These are phyloP conservation scores for Incumbomyces delicatus DNA, from an alignment of 2,329 filamentous ascomycete species.

Conservation along the genomic window DNA sequence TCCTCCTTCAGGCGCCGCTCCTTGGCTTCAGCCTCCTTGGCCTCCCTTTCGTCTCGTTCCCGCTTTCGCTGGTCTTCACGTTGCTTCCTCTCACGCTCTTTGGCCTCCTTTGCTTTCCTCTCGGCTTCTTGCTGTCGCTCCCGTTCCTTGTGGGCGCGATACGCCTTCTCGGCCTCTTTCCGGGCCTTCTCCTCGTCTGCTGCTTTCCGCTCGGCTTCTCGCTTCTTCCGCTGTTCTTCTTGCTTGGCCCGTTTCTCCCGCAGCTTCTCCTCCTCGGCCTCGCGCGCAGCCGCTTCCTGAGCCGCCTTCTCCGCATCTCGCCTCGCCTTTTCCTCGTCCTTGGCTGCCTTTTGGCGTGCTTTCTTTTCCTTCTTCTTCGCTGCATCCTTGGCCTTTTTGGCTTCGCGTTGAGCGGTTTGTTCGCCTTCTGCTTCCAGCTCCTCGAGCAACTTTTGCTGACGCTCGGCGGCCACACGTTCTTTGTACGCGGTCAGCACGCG, in stretches of 20 bases:
- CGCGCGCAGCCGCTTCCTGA: constrained; percentile 68
- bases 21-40: constrained; percentile 63
- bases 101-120: constrained; percentile 69
- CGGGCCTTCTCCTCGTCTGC: constrained; percentile 78
- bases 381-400: constrained; percentile 87
- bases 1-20: constrained; percentile 55
- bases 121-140: constrained; percentile 79
- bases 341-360: constrained; percentile 73
- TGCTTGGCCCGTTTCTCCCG: constrained; percentile 73
- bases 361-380: constrained; percentile 95
- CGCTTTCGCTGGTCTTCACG: constrained; percentile 65
- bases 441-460: constrained; percentile 80
- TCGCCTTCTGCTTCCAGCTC: constrained; percentile 80
- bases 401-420: constrained; percentile 67
- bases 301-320: constrained; percentile 83
- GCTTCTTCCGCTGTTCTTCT: constrained; percentile 86
- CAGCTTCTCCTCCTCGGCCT: constrained; percentile 64
- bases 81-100: constrained; percentile 71
- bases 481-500: constrained; percentile 93
- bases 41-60: constrained; percentile 51
- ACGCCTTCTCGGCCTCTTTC: constrained; percentile 77
- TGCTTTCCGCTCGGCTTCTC: constrained; percentile 78
- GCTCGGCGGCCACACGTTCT: constrained; percentile 89
- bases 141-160: constrained; percentile 70
- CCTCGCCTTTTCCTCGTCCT: constrained; percentile 82